Evolutionary conservation across 768 basidiomycete genomes (phyloP), one percentile per base, ranked within the genome.

Genomic region (Cystoderma amianthinum): DNA sequence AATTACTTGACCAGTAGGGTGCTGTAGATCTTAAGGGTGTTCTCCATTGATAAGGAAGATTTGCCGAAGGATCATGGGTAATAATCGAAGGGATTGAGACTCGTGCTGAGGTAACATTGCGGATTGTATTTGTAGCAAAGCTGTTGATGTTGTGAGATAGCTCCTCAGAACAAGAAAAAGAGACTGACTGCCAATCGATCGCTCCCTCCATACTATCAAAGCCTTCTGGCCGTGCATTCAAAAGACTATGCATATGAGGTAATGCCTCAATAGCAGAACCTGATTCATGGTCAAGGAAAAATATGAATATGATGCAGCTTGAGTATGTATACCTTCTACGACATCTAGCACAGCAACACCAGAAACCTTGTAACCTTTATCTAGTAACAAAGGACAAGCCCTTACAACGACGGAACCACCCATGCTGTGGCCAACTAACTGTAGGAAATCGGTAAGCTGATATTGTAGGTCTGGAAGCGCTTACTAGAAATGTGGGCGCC

Each of bases 401-500:
- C 80, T 76, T 5, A 85, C 78, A 16, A 89, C 75, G 3, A 96
- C 93, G 0, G 93, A 83, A 18, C 94, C 95, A 11, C 96, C 96
- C 85, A 99, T 95, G 44, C 90, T 94, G 56, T 99, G 96, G 0
- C 96, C 96, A 6, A 96, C 73, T 5, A 96, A 74, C 85, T 90
- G 24, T 36, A 44, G 20, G 41, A 23, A 15, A 20, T 20, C 16
- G 32, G 30, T 42, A 23, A 30, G 24, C 42, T 22, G 22, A 22
- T 25, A 17, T 43, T 43, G 32, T 43, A 4, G 32, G 38, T 18
- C 22, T 28, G 12, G 24, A 36, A 16, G 11, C 17, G 61, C 77
- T 47, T 53, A 94, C 92, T 48, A 97, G 58, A 10, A 97, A 54
- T 0, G 80, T 77, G 1, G 95, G 93, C 4, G 85, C 72, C 3